phyloP scores from a whole-genome alignment of 495 filamentous ascomycete genomes.

The Neurospora sp. region DNA sequence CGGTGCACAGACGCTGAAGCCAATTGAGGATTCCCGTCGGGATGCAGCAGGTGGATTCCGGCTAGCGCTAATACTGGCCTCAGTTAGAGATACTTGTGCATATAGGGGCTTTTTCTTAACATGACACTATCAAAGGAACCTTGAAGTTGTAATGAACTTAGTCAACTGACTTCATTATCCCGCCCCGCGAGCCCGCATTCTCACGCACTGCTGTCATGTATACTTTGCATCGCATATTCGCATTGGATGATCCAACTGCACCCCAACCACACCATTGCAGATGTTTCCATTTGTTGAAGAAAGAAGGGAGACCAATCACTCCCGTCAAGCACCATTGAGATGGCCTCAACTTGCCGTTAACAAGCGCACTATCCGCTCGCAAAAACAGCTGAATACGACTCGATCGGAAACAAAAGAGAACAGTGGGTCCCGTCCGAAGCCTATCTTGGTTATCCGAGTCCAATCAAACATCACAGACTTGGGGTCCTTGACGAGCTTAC shows the following conservation, averaged over 20 bases:
- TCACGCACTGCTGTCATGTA: background rate
- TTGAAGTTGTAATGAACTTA: background rate
- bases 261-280: background rate
- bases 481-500: background rate
- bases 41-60: background rate
- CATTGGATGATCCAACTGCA: background rate
- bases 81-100: background rate
- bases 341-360: background rate
- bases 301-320: background rate
- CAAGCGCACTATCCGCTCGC: background rate
- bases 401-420: background rate
- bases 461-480: background rate
- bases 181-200: background rate
- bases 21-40: background rate
- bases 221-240: background rate
- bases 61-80: background rate
- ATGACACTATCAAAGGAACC: background rate
- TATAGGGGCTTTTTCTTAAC: background rate
- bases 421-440: background rate
- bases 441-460: background rate
- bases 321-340: background rate
- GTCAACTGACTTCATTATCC: background rate
- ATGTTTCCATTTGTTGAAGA: background rate
- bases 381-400: background rate
- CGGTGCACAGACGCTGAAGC: background rate